A percentile compares a stretch with the other conserved stretches of the same genome.
Evolutionary conservation across 148 eudicot genomes (phyloP).

Genomic region (Arctostaphylos glauca): DNA sequence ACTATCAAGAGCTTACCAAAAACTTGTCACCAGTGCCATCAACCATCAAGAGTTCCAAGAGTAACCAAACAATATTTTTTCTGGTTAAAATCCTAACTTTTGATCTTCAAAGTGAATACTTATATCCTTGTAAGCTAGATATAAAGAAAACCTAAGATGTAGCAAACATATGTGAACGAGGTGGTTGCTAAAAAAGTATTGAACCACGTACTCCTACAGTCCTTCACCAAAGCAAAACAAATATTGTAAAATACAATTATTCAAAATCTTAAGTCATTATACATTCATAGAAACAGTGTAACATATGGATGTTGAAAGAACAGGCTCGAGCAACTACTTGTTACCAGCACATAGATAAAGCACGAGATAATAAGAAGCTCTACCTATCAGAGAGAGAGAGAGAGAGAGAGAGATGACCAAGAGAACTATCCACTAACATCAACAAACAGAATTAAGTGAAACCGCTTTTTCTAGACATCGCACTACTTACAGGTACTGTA

Average conservation of each 20-base stretch:
- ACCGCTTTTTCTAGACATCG: neutral
- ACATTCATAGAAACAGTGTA: neutral
- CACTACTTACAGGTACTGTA: constrained; percentile 74
- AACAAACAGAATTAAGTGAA: neutral
- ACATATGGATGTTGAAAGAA: neutral
- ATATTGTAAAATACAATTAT: neutral
- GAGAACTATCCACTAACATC: neutral
- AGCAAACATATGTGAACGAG: neutral
- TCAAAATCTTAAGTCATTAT: too few relatives aligned
- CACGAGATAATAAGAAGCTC: neutral
- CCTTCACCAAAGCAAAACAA: neutral
- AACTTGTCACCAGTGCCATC: too few relatives aligned
- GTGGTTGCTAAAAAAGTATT: neutral
- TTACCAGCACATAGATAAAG: neutral
- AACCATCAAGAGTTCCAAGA: too few relatives aligned
- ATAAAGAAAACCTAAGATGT: neutral
- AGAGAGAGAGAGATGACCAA: neutral
- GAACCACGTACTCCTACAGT: neutral
- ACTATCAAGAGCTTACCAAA: too few relatives aligned
- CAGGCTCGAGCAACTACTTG: neutral
- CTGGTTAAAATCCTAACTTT: too few relatives aligned
- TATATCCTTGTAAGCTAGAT: neutral
- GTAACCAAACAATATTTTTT: too few relatives aligned
- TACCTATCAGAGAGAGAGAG: neutral
- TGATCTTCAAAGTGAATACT: neutral